phyloP scores from a whole-genome alignment of 2,329 filamentous ascomycete genomes.

The Penicillium vulpinum region DNA sequence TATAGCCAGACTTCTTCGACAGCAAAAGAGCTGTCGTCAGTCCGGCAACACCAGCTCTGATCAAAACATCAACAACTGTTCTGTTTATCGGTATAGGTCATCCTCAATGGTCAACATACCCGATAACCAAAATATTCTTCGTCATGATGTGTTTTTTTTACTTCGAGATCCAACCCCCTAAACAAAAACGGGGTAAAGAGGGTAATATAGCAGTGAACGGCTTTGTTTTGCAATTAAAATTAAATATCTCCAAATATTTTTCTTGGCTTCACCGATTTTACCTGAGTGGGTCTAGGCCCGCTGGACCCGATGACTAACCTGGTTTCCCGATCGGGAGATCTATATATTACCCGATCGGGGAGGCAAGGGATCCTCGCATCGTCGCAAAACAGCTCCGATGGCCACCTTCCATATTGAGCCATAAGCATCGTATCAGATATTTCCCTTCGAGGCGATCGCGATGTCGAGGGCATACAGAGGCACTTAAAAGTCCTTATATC shows the following conservation, averaged over 20 bases:
- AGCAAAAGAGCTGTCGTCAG: slow-evolving; percentile 64
- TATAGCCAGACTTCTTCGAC: slow-evolving; percentile 53
- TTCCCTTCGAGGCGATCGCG: background rate
- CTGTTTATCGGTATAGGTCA: background rate
- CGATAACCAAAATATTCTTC: background rate
- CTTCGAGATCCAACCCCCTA: background rate
- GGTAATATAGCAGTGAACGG: background rate
- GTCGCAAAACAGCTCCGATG: background rate
- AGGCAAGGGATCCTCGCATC: background rate
- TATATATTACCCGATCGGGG: background rate
- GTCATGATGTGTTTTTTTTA: background rate
- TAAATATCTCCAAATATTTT: background rate
- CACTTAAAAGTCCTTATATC: background rate
- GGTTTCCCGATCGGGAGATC: background rate
- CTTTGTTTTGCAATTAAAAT: background rate
- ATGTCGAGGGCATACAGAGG: background rate
- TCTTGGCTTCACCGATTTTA: background rate
- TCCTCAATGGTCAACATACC: background rate
- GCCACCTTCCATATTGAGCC: background rate
- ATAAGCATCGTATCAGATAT: background rate
- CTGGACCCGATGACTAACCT: background rate
- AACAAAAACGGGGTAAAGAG: background rate
- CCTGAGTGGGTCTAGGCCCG: background rate
- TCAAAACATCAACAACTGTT: background rate
- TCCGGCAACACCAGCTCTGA: slow-evolving; percentile 39